A percentile compares a stretch with the other conserved stretches of the same genome.
phyloP scores from a whole-genome alignment of 495 filamentous ascomycete genomes.

The Penicillium fimorum region DNA sequence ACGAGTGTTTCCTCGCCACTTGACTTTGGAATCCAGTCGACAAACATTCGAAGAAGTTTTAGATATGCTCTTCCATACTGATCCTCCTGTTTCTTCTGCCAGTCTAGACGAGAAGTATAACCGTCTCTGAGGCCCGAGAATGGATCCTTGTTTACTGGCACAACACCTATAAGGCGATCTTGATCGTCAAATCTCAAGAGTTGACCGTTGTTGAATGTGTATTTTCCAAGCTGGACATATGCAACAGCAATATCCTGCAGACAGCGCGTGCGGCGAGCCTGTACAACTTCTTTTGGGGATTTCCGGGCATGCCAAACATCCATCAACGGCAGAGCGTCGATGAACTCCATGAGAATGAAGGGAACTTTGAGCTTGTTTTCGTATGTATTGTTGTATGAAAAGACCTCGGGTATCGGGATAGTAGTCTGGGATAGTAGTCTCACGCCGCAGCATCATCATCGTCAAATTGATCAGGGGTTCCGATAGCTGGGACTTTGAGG shows the following conservation, averaged over 20 bases:
- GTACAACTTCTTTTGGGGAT: background rate
- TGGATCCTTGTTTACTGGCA: background rate
- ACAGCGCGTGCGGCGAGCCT: background rate
- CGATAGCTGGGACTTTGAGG: background rate
- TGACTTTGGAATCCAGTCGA: background rate
- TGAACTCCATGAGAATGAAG: background rate
- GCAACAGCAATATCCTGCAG: background rate
- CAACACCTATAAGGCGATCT: background rate
- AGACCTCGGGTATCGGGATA: background rate
- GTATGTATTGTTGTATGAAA: background rate
- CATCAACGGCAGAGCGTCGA: background rate
- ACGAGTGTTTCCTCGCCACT: background rate
- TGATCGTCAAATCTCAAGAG: background rate
- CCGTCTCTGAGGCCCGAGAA: background rate
- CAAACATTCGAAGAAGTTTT: background rate
- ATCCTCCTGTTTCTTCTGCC: background rate
- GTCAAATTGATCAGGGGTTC: background rate
- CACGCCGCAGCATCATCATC: background rate
- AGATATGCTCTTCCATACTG: no score
- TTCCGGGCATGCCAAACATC: background rate
- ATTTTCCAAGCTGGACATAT: background rate
- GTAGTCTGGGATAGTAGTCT: background rate
- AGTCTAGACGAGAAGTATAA: background rate
- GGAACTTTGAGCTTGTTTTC: background rate
- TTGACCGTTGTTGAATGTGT: background rate